These are phyloP conservation scores for Xerocomus minutiporus DNA, from an alignment of 1,284 basidiomycete species.

Conservation along the genomic window DNA sequence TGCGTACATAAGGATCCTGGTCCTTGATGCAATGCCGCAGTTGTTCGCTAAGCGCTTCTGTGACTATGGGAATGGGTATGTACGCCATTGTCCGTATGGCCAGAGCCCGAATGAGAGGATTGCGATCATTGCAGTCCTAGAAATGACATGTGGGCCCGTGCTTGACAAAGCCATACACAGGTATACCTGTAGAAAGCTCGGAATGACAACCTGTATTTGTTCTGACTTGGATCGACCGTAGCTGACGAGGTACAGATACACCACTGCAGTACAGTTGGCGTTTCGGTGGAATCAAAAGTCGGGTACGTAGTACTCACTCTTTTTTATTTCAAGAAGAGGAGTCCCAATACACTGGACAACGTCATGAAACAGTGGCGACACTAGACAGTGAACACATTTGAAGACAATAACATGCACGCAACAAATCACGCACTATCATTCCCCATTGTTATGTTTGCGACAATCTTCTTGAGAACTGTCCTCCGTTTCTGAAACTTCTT, in stretches of 20 bases:
- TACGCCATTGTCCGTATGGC: conserved; percentile 97
- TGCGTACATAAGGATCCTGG: conserved; percentile 91
- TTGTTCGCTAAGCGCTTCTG: conserved; percentile 77
- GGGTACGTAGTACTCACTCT: conserved; percentile 60
- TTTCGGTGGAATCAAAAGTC: neutral
- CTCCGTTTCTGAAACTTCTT: conserved; percentile 91
- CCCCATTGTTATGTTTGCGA: conserved; percentile 94
- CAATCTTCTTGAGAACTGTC: conserved; percentile 91
- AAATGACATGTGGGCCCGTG: conserved; percentile 6
- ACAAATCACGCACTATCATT: conserved; percentile 74
- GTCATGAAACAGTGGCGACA: conserved; percentile 90
- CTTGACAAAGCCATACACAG: neutral
- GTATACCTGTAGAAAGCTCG: conserved; percentile 80
- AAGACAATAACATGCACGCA: conserved; percentile 8
- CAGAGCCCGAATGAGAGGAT: conserved; percentile 87
- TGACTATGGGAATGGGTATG: conserved; percentile 81
- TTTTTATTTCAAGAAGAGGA: conserved; percentile 94
- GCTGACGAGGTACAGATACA: conserved; percentile 89
- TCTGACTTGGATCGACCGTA: conserved; percentile 88
- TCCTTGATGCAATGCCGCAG: conserved; percentile 86
- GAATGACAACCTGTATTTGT: conserved; percentile 83
- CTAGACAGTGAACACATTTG: conserved; percentile 40
- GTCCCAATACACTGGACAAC: conserved; percentile 87
- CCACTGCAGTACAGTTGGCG: conserved; percentile 54
- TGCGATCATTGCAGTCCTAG: conserved; percentile 88